These are phyloP conservation scores for Tuber umbilicatum DNA, from an alignment of 495 filamentous ascomycete genomes.

Conservation along the genomic window DNA sequence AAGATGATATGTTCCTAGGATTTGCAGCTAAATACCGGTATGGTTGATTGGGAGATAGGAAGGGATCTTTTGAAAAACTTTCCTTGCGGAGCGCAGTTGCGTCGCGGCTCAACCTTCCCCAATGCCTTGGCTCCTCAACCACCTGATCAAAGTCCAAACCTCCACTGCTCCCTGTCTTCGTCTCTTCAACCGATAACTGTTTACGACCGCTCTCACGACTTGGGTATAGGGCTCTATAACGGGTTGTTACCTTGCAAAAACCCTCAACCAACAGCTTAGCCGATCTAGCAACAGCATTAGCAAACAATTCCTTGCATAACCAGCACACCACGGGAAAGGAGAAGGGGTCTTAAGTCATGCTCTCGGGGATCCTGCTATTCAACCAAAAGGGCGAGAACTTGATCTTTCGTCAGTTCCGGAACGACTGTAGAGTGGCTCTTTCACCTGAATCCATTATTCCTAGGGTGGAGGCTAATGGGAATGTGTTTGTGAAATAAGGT, in stretches of 20 bases:
- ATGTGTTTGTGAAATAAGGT: conserved; percentile 25
- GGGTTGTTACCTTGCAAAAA: not conserved
- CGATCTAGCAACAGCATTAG: not conserved
- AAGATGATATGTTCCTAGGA: not conserved
- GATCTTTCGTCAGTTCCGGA: conserved; percentile 96
- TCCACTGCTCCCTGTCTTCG: not conserved
- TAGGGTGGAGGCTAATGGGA: not conserved
- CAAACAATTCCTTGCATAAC: not conserved
- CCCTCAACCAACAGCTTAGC: not conserved
- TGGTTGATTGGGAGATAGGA: not conserved
- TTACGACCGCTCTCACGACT: not conserved
- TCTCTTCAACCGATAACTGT: not conserved
- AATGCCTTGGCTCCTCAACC: conserved; percentile 1
- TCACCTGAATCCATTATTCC: not conserved
- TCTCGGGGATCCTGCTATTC: conserved; percentile 94
- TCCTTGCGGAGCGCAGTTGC: not conserved
- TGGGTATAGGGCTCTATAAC: not conserved
- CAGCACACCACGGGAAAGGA: not conserved
- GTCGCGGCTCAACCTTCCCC: conserved; percentile 3
- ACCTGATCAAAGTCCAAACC: not conserved
- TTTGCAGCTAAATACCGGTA: not conserved
- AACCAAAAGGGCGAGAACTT: conserved; percentile 99
- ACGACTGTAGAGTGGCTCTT: conserved; percentile 58
- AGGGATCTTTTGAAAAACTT: not conserved
- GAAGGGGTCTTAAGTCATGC: conserved; percentile 51